Evolutionary conservation across 2,329 filamentous ascomycete species (phyloP), one percentile per base, ranked within the genome.

Genomic region (Cytospora paraplurivora): DNA sequence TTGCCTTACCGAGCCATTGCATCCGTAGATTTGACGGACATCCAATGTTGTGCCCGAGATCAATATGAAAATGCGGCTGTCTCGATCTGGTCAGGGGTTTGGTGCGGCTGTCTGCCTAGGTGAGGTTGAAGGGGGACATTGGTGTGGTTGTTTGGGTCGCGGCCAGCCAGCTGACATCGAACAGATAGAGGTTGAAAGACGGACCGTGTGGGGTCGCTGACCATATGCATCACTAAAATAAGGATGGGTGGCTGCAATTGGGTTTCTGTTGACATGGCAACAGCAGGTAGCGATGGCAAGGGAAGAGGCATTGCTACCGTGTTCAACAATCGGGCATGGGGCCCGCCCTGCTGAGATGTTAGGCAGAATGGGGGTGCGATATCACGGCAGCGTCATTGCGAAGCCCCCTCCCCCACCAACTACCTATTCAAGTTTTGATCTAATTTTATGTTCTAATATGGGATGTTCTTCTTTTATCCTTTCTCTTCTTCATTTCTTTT

Each of bases 91-190:
- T 37, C 32, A 41, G 37, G 19, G 12, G 51, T 38, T 53, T 27
- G 13, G 32, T 52, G 58, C 49, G 55, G 57, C 54, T 58, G 52
- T 44, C 50, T 54, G 37, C 35, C n/a, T 47, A 33, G 58, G 58
- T 44, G 56, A 66, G 61, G 64, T 56, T 66, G 53, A 51, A 59
- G n/a, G 50, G 47, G 52, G 32, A 61, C n/a, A 49, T 51, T 44
- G 53, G 44, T 27, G 7, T 47, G 19, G 44, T 21, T 11, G 50
- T 17, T 38, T 51, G 44, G 59, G 32, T 13, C 50, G 61, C 38
- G 54, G 55, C 61, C 57, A 56, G 11, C n/a, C 3, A 37, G 54
- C 61, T 54, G 56, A 53, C 52, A 37, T n/a, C 32, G 19, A 52
- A 27, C 41, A 27, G 51, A 35, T 49, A 44, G 49, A 49, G 56